Conservation (phyloP, 805 yeast genomes). For the Blastobotrys attinorum region DNA sequence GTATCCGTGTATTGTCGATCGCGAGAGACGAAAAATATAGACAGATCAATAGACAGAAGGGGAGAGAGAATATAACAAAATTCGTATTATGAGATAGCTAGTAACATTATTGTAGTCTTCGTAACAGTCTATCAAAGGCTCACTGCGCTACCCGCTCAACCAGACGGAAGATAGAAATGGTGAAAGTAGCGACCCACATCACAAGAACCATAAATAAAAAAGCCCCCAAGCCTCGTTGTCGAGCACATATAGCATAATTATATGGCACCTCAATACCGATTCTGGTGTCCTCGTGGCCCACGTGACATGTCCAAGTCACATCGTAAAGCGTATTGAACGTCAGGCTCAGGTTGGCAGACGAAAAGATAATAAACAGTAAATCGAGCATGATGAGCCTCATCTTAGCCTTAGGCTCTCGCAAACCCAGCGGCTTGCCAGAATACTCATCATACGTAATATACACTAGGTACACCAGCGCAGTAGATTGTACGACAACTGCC, state of each 20-base stretch:
- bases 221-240: slow-evolving; percentile 72
- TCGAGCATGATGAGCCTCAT: slow-evolving; percentile 76
- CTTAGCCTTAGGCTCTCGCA: slow-evolving; percentile 78
- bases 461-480: slow-evolving; percentile 67
- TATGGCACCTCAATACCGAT: slow-evolving; percentile 28
- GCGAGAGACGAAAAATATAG: too few species aligned
- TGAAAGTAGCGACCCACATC: slow-evolving; percentile 80
- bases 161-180: slow-evolving; percentile 74
- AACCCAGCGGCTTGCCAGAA: slow-evolving; percentile 83
- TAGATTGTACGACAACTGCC: slow-evolving; percentile 79
- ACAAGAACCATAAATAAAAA: slow-evolving; percentile 67
- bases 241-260: slow-evolving; percentile 53
- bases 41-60: too few species aligned
- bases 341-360: slow-evolving; percentile 79
- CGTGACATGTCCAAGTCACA: slow-evolving; percentile 67
- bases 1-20: too few species aligned
- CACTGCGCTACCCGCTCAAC: slow-evolving; percentile 41
- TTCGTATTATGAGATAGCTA: too few species aligned
- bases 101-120: too few species aligned
- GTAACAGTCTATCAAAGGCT: too few species aligned
- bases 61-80: too few species aligned
- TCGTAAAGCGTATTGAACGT: slow-evolving; percentile 80
- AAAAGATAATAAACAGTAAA: slow-evolving; percentile 76
- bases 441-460: slow-evolving; percentile 90
- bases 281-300: slow-evolving; percentile 32